Base-by-base conservation (phyloP, 352 stramenopile species). In the Globisporangium rhizosaccharum region DNA sequence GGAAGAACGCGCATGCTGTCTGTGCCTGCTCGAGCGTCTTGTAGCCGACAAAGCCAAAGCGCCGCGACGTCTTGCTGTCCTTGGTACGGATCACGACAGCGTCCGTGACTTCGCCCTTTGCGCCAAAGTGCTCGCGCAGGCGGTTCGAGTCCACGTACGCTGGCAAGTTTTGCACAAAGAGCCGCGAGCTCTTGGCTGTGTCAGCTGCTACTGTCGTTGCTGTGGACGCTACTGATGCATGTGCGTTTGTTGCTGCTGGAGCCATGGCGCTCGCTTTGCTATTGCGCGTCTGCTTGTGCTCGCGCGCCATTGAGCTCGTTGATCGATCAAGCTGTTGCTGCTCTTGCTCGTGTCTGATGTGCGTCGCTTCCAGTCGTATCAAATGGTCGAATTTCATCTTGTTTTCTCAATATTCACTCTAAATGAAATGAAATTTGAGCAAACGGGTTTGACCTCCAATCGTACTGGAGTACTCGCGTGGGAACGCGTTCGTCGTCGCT, bases 41-140 rank as follows among this genome's bases (percentile, higher is more conserved):
- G 59, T 78, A 94, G 59, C 84, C 84, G 30, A 94, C 84, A 56
- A 94, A 94, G 53, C 84, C 84, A 48, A 94, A 94, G 59, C 84
- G 84, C 8, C 84, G 76, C 23, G 84, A 94, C 67, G 87, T 87
- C 57, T 83, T 76, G 50, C 85, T 86, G 60, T 96, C 85, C 62
- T 96, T 96, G n/a, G 85, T 96, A 63, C 81, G 79, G 53, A 96
- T 81, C 45, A 97, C 85, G 39, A 82, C 87, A 28, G 88, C 86
- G 70, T 97, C 90, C 41, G 90, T 96, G 58, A 97, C 87, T 50
- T 94, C 81, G 15, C 87, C 84, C 57, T 91, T 68, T 23, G 68
- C 47, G n/a, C 63, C 70, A 56, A 96, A 96, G 53, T 92, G 84
- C 52, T 89, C 80, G 36, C 82, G 73, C 51, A 94, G 61, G 17